Evolutionary conservation across 2,329 filamentous ascomycete genomes (phyloP).

Genomic region (Catunica adiposa): DNA sequence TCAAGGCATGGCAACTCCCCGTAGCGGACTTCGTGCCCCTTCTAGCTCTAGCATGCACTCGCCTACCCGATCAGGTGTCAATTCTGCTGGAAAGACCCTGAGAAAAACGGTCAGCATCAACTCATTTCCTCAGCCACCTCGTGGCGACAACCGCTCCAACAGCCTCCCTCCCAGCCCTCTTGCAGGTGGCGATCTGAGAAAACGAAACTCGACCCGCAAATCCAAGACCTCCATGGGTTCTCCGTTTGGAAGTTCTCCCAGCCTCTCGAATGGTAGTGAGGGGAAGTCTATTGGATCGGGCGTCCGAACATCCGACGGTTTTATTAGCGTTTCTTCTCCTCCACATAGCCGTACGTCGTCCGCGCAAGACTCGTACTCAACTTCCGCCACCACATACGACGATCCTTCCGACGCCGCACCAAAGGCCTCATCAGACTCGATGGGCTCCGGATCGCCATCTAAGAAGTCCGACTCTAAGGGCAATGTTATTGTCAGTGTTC

Average conservation of each 20-base stretch:
- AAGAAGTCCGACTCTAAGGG: conserved; percentile 62
- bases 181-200: conserved; percentile 32
- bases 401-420: conserved; percentile 46
- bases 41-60: conserved; percentile 32
- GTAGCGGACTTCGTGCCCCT: conserved; percentile 41
- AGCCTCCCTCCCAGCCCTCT: conserved; percentile 49
- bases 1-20: conserved; percentile 33
- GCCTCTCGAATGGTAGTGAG: conserved; percentile 64
- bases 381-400: conserved; percentile 76
- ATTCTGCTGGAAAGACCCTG: conserved; percentile 49
- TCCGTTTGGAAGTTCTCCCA: conserved; percentile 42
- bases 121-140: conserved; percentile 79
- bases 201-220: conserved; percentile 28
- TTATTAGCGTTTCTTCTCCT: conserved; percentile 64
- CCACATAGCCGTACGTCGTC: conserved; percentile 84
- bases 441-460: conserved; percentile 21
- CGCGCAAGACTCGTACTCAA: conserved; percentile 81
- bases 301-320: conserved; percentile 53
- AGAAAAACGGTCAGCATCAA: conserved; percentile 87
- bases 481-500: conserved; percentile 88
- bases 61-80: conserved; percentile 38
- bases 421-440: conserved; percentile 20
- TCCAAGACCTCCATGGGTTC: conserved; percentile 39
- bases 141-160: conserved; percentile 39
- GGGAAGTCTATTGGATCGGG: conserved; percentile 53